These are phyloP conservation scores for Chlorella vulgaris DNA, from an alignment of 139 green algal genomes.

Conservation along the genomic window DNA sequence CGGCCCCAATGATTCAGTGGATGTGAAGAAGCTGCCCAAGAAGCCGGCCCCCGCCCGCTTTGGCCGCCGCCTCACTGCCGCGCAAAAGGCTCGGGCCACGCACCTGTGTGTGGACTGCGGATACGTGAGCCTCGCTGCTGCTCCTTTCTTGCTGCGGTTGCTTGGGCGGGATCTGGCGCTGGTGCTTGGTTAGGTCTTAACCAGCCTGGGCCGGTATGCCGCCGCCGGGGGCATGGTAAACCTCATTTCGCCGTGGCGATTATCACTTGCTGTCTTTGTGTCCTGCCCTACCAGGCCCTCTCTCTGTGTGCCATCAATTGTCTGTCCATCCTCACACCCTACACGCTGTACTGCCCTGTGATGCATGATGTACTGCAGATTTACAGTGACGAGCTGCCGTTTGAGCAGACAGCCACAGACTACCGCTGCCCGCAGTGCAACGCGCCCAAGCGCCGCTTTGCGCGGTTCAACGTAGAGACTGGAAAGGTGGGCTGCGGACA, in stretches of 20 bases:
- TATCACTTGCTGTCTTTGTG: no score
- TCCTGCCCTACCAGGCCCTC: no score
- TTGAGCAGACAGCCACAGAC: constrained; percentile 55
- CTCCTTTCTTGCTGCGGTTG: background rate
- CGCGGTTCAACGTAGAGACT: constrained; percentile 84
- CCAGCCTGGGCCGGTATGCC: background rate
- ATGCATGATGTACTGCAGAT: constrained; percentile 22
- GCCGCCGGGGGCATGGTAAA: no score
- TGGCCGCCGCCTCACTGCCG: constrained; percentile 86
- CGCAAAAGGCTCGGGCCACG: constrained; percentile 85
- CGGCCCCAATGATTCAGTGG: constrained; percentile 85
- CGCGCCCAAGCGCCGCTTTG: constrained; percentile 93
- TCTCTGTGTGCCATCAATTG: no score
- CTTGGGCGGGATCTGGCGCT: background rate
- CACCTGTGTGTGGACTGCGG: constrained; percentile 97
- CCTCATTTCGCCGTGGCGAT: no score
- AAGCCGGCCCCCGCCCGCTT: constrained; percentile 88
- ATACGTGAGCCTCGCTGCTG: constrained; percentile 28
- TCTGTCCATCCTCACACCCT: background rate
- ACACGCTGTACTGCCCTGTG: background rate
- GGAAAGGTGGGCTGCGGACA: constrained; percentile 58
- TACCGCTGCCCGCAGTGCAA: constrained; percentile 91
- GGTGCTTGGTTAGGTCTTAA: background rate
- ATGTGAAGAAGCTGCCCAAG: constrained; percentile 94
- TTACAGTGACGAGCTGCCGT: constrained; percentile 60